Base-by-base conservation (phyloP, 805 yeast species). In the Lipomyces kockii region DNA sequence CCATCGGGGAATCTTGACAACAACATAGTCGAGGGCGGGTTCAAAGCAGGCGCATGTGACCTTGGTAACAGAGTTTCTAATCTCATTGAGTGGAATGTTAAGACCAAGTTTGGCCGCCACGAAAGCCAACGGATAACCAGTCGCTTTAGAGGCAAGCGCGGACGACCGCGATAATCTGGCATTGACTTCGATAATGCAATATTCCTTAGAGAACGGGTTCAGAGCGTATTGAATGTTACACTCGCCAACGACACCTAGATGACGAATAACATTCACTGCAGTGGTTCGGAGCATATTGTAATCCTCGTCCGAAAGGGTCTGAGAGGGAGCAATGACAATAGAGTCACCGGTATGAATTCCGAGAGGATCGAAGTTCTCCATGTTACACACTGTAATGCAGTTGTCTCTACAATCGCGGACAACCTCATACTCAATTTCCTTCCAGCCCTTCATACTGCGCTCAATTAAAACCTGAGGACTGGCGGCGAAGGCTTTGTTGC, bases 271-370 rank as follows among this genome's bases (percentile, higher is more conserved):
- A 72, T 94, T 95, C 74, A 95, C 95, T 58, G 99, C 99, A 58
- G 99, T 92, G 61, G 98, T 90, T 83, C 99, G 88, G 78, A 94
- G 85, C 98, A 95, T 95, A 82, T 94, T 91, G 83, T 93, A 94
- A 77, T 94, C 99, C 79, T 91, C 97, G 78, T 94, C 98, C 22
- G 97, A 90, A 72, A 94, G 83, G 55, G 99, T 94, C 83, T 94
- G 99, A 56, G 98, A 93, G 61, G 99, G 99, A 63, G 99, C 99
- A 76, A 94, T 97, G 65, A 94, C 99, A 76, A 94, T 95, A 64
- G 98, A 95, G 80, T 94, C 99, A 85, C 99, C 99, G 68, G 99
- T 94, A 79, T 94, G 99, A 76, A 94, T 93, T 79, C 99, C 99
- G 75, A 94, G 85, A 58, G 99, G 99, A 81, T 94, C 99, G 74